Evolutionary conservation across 2,329 filamentous ascomycete species (phyloP), one percentile per base, ranked within the genome.

Genomic region (Cytospora paraplurivora): DNA sequence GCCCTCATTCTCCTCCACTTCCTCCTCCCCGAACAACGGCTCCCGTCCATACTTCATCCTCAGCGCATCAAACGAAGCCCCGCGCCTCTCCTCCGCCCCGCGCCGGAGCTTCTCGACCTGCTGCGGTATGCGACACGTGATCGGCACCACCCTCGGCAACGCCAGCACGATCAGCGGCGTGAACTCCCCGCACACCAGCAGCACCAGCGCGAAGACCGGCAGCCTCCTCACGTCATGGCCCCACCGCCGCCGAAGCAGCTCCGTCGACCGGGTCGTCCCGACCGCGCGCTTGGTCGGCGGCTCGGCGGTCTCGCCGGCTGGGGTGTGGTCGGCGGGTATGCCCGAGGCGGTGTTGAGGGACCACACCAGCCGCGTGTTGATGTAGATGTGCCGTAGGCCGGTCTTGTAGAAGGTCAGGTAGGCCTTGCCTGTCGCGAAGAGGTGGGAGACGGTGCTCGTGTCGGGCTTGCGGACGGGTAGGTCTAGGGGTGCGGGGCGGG

Each of bases 341-440:
- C 62, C 55, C 32, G 51, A 47, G 19, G 62, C 69, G 35, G 71
- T 68, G 59, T 77, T 73, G 73, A 73, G 80, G 71, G 78, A 75
- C 58, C 77, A 75, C 15, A 88, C 73, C 12, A 82, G 80, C 27
- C 78, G 72, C 55, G 84, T 81, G 69, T 96, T 97, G 64, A 80
- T 77, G 73, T 86, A 87, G 58, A 96, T 87, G 70, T 89, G 87
- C 72, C 88, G 87, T 37, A 97, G 77, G 19, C 93, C 94, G 1
- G 86, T 83, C 77, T 95, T 96, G 86, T 97, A 98, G 83, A 98
- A 98, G 41, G 76, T 76, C 11, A 90, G 75, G 76, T 96, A 97
- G 58, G 90, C 86, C 73, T 90, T 89, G 67, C 92, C 94, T 34
- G 88, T 77, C 51, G 77, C 73, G 71, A 85, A 84, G 66, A 85